phyloP scores from a whole-genome alignment of 192 early-diverging fungal species.

The Backusella liffmaniae region DNA sequence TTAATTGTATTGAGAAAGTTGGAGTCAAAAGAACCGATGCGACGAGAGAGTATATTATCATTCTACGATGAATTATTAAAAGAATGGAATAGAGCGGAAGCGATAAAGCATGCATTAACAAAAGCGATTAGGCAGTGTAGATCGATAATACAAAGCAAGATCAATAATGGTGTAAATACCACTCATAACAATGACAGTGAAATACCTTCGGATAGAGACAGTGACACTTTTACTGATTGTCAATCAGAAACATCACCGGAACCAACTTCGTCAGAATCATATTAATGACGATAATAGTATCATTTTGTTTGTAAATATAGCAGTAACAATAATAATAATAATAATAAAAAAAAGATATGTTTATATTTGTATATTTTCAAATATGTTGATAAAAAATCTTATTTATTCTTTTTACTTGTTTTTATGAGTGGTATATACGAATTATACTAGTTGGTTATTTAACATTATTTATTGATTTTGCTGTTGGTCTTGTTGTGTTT shows the following conservation, averaged over 20 bases:
- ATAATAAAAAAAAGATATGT: not conserved
- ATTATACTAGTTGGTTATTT: not conserved
- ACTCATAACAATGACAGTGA: not conserved
- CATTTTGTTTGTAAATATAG: not conserved
- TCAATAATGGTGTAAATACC: not conserved
- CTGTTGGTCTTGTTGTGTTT: not conserved
- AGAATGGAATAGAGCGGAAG: conserved; percentile 18
- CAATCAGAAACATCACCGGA: not conserved
- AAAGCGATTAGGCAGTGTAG: not conserved
- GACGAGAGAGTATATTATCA: conserved; percentile 17
- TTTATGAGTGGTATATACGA: not conserved
- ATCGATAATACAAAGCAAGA: not conserved
- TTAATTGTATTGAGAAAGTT: conserved; percentile 19
- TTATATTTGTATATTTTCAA: not conserved
- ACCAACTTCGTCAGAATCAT: not conserved
- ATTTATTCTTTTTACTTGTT: not conserved
- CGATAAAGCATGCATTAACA: not conserved
- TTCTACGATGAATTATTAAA: conserved; percentile 15
- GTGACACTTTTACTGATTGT: not conserved
- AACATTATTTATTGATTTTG: conserved; percentile 6
- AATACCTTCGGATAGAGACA: not conserved
- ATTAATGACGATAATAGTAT: not conserved
- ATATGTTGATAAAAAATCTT: not conserved
- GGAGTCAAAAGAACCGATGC: conserved; percentile 13
- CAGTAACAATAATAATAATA: not conserved